Conservation (phyloP, 805 yeast species). For the Ogataea glucozyma region DNA sequence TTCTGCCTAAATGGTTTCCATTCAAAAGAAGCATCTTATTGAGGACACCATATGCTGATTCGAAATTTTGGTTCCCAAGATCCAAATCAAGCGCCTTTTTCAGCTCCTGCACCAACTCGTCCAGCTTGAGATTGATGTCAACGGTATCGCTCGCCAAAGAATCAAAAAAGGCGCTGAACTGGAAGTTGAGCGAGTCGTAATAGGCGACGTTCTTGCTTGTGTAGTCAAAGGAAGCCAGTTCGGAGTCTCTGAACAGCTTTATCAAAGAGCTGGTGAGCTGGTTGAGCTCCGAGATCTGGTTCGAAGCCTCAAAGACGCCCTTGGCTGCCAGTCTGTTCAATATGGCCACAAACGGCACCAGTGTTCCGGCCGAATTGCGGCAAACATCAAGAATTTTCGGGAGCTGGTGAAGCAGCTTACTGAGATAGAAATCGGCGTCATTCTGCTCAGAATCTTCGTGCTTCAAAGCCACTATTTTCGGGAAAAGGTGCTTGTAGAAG, state of each 20-base stretch:
- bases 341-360: slow-evolving; percentile 14
- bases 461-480: slow-evolving; percentile 13
- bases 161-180: slow-evolving; percentile 21
- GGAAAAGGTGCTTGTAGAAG: slow-evolving; percentile 22
- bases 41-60: slow-evolving; percentile 7
- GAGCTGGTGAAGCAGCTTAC: slow-evolving; percentile 18
- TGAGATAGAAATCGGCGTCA: slow-evolving; percentile 20
- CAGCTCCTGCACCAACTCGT: slow-evolving; percentile 21
- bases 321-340: slow-evolving; percentile 17
- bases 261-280: slow-evolving; percentile 16
- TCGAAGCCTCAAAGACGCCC: slow-evolving; percentile 20
- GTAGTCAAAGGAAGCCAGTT: slow-evolving; percentile 17
- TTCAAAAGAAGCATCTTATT: slow-evolving; percentile 15
- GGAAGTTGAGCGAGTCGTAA: slow-evolving; percentile 26
- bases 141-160: slow-evolving; percentile 16
- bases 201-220: slow-evolving; percentile 11
- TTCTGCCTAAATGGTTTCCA: slow-evolving; percentile 7
- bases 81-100: slow-evolving; percentile 4
- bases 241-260: slow-evolving; percentile 26
- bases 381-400: slow-evolving; percentile 24
- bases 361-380: slow-evolving; percentile 12
- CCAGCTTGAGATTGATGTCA: slow-evolving; percentile 22
- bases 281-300: slow-evolving; percentile 14
- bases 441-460: slow-evolving; percentile 13
- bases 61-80: slow-evolving; percentile 8